phyloP scores from a whole-genome alignment of 805 yeast species.

The Lipomyces orientalis region DNA sequence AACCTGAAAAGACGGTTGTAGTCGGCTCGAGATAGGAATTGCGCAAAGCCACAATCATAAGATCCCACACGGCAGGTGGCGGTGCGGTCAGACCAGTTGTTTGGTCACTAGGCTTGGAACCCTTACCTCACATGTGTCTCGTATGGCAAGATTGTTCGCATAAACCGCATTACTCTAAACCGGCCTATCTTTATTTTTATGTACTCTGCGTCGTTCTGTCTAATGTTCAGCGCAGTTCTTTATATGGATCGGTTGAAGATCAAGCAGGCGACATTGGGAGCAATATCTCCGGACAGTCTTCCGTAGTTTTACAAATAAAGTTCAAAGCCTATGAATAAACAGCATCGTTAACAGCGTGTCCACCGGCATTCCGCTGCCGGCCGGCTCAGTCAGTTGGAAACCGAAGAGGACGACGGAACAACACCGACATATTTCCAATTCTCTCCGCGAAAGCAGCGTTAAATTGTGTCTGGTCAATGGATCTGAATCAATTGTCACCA shows the following conservation, averaged over 20 bases:
- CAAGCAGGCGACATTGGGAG: too few species aligned
- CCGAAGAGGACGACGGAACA: not conserved
- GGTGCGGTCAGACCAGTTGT: not conserved
- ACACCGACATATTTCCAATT: not conserved
- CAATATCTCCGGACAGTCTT: not conserved
- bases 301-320: not conserved
- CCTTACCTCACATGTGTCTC: not conserved
- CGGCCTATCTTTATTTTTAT: too few species aligned
- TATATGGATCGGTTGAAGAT: too few species aligned
- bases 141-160: too few species aligned
- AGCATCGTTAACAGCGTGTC: not conserved
- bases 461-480: not conserved
- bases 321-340: not conserved
- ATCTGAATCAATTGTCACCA: not conserved
- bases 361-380: not conserved
- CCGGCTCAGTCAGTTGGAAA: too few species aligned
- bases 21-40: constrained; percentile 1
- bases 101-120: not conserved
- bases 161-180: too few species aligned
- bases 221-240: not conserved
- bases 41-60: not conserved
- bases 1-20: not conserved
- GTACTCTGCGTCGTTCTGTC: not conserved
- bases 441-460: not conserved
- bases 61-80: not conserved